Conservation (phyloP, 164 flowering plant species). For the Sedum album region DNA sequence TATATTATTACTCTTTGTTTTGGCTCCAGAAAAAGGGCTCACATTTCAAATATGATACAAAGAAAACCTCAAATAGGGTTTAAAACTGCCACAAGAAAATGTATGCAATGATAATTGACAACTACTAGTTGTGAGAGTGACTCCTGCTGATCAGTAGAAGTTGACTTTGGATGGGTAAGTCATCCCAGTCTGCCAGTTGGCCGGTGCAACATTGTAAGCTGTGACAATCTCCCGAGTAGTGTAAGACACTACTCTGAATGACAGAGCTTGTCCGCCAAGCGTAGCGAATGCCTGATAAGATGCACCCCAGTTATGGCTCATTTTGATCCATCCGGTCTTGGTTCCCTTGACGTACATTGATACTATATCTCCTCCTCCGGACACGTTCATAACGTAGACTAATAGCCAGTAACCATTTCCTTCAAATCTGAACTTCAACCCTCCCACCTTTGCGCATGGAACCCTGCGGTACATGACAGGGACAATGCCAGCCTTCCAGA, state of each 20-base stretch:
- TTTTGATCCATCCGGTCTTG: conserved; percentile 49
- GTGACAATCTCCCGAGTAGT: conserved; percentile 43
- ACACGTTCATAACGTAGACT: conserved; percentile 90
- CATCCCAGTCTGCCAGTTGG: conserved; percentile 31
- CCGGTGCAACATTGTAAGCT: conserved; percentile 43
- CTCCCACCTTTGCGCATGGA: conserved; percentile 51
- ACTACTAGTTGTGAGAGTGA: no score
- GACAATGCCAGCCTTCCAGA: conserved; percentile 18
- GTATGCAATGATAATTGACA: background rate
- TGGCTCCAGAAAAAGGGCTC: no score
- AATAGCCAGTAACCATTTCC: conserved; percentile 90
- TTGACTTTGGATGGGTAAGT: conserved; percentile 50
- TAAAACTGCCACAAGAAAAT: background rate
- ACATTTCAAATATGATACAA: no score
- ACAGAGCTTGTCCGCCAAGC: conserved; percentile 67
- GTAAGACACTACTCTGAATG: conserved; percentile 62
- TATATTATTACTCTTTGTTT: no score
- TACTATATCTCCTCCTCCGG: conserved; percentile 73
- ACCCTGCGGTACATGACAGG: conserved; percentile 71
- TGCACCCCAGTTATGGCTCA: conserved; percentile 96
- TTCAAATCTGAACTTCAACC: conserved; percentile 54
- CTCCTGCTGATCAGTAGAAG: conserved; percentile 34
- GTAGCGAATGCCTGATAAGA: conserved; percentile 76
- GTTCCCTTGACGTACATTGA: conserved; percentile 72
- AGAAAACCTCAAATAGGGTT: background rate